Percentiles rank a stretch among this genome's conserved stretches.
Conservation (phyloP, 2,329 filamentous ascomycete genomes). For the Chalara sp. region DNA sequence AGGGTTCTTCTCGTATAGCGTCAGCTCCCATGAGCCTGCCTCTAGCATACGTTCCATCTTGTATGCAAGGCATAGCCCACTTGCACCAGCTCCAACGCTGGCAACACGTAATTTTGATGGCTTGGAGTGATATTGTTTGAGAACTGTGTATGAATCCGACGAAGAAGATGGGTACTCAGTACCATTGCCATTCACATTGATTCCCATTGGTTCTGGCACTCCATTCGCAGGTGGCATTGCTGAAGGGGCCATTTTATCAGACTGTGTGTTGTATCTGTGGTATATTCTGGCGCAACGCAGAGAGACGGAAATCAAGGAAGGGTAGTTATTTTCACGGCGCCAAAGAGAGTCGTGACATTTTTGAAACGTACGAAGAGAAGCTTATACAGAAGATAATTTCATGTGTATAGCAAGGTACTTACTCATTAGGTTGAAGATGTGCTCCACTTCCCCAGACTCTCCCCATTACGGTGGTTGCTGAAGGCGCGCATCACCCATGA, state of each 20-base stretch:
- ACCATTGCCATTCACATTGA: conserved; percentile 4
- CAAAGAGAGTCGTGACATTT: too few species aligned
- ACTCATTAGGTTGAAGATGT: too few species aligned
- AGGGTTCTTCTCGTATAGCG: conserved; percentile 40
- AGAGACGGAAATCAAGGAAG: too few species aligned
- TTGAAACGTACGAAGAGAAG: too few species aligned
- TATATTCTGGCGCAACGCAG: too few species aligned
- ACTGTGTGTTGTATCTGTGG: too few species aligned
- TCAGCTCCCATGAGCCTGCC: conserved; percentile 27
- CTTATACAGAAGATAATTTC: too few species aligned
- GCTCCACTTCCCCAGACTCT: too few species aligned
- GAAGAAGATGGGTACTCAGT: neutral
- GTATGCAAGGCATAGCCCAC: conserved; percentile 14
- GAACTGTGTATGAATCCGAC: conserved; percentile 8
- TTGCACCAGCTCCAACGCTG: conserved; percentile 13
- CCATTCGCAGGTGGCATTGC: conserved; percentile 6
- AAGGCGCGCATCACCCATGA: too few species aligned
- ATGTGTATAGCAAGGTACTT: too few species aligned
- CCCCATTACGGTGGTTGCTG: too few species aligned
- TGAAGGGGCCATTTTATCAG: conserved; percentile 6
- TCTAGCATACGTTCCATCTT: conserved; percentile 13
- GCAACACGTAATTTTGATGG: conserved; percentile 14
- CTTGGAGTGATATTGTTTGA: conserved; percentile 15
- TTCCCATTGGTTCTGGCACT: neutral
- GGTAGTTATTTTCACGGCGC: too few species aligned